phyloP scores from a whole-genome alignment of 345 rosid genomes.

The Salix dunnii region DNA sequence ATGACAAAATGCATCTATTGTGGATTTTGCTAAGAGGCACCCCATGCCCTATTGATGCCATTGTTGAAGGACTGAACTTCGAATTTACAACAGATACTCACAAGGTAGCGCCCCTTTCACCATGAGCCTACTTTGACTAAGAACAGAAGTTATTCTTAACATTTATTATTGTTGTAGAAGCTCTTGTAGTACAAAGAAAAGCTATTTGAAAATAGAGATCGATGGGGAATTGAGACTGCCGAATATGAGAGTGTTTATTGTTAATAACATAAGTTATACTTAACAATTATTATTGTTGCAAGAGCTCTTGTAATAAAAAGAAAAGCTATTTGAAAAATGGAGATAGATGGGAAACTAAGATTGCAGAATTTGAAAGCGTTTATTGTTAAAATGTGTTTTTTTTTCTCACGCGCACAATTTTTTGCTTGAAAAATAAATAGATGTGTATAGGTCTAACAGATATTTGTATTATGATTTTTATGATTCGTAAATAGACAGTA shows the following conservation, averaged over 20 bases:
- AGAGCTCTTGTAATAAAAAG: no score
- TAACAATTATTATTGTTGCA: no score
- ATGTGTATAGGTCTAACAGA: conserved; percentile 20
- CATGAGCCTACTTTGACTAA: not conserved
- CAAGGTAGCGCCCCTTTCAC: conserved; percentile 47
- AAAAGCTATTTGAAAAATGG: no score
- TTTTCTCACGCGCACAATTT: no score
- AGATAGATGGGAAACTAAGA: conserved; percentile 99
- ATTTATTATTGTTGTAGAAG: conserved; percentile 46
- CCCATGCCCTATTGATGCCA: conserved; percentile 99
- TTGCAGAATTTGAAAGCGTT: conserved; percentile 93
- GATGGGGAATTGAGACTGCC: no score
- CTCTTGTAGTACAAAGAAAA: conserved; percentile 95
- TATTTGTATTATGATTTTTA: conserved; percentile 7
- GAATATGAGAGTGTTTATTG: no score
- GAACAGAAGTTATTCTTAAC: not conserved
- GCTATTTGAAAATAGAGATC: conserved; percentile 90
- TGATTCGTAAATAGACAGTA: not conserved
- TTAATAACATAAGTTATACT: no score
- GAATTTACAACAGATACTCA: conserved; percentile 97
- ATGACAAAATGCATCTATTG: conserved; percentile 98
- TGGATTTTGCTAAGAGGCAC: conserved; percentile 99
- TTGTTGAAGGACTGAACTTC: conserved; percentile 95
- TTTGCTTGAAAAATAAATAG: conserved; percentile 23
- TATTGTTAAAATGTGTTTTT: conserved; percentile 50